These are phyloP conservation scores for Lepiota brunneoincarnata DNA, from an alignment of 768 basidiomycete species.

Conservation along the genomic window DNA sequence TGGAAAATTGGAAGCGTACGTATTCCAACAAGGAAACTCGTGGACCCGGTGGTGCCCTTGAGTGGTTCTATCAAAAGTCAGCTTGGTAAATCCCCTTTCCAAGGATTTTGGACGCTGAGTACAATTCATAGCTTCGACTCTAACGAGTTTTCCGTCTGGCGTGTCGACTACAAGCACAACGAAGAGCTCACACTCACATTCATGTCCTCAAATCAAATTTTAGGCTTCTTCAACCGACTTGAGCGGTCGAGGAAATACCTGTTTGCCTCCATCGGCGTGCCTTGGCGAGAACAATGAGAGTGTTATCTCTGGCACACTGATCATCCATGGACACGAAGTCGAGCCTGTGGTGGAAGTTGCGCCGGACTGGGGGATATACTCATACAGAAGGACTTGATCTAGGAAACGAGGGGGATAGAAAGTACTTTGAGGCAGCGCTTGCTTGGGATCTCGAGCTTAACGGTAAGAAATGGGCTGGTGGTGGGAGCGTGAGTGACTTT, in stretches of 20 bases:
- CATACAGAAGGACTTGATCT: conserved; percentile 77
- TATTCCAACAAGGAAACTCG: conserved; percentile 98
- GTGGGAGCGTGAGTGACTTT: conserved; percentile 74
- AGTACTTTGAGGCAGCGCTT: conserved; percentile 88
- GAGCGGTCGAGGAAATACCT: conserved; percentile 97
- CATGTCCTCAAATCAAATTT: conserved; percentile 94
- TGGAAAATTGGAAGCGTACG: conserved; percentile 95
- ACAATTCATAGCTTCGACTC: conserved; percentile 66
- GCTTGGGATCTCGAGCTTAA: conserved; percentile 92
- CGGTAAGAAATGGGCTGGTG: conserved; percentile 89
- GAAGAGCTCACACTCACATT: conserved; percentile 87
- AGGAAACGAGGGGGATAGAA: conserved; percentile 72
- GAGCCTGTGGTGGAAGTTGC: conserved; percentile 73
- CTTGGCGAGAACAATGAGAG: conserved; percentile 79
- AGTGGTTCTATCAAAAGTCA: conserved; percentile 97
- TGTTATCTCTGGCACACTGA: conserved; percentile 76
- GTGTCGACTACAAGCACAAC: conserved; percentile 96
- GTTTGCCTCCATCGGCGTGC: conserved; percentile 90
- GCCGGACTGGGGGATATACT: conserved; percentile 91
- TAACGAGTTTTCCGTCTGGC: conserved; percentile 87
- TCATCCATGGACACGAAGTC: conserved; percentile 78
- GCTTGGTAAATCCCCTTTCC: conserved; percentile 23
- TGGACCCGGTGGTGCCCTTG: conserved; percentile 73
- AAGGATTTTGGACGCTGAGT: not conserved
- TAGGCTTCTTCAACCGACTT: conserved; percentile 98